These are phyloP conservation scores for Gaultheria prostrata DNA, from an alignment of 148 eudicot genomes.

Conservation along the genomic window DNA sequence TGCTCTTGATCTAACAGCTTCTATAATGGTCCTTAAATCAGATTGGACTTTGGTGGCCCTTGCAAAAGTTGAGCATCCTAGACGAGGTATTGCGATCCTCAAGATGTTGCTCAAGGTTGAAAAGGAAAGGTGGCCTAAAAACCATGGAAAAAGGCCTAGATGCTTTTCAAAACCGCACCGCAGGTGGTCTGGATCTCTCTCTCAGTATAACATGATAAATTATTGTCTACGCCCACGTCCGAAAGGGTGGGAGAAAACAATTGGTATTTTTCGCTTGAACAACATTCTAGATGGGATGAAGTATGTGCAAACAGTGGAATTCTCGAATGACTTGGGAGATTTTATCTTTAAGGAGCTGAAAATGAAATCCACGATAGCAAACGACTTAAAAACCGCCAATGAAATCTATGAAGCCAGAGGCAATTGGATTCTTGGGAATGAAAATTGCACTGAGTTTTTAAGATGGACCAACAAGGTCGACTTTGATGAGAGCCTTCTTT, in stretches of 20 bases:
- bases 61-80: not conserved
- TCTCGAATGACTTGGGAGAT: slow-evolving; percentile 23
- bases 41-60: slow-evolving; percentile 31
- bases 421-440: not conserved
- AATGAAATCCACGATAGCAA: slow-evolving; percentile 26
- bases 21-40: slow-evolving; percentile 33
- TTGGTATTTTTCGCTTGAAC: slow-evolving; percentile 18
- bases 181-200: slow-evolving; percentile 35
- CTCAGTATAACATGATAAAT: slow-evolving; percentile 26
- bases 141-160: not conserved
- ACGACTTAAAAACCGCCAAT: slow-evolving; percentile 27
- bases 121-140: slow-evolving; percentile 9
- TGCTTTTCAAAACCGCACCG: slow-evolving; percentile 2
- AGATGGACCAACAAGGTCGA: not conserved
- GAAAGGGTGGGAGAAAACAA: not conserved
- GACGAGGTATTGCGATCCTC: not conserved
- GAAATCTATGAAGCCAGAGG: slow-evolving; percentile 5
- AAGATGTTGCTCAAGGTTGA: not conserved
- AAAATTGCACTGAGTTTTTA: not conserved
- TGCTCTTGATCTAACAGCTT: slow-evolving; percentile 32
- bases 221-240: slow-evolving; percentile 28
- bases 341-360: slow-evolving; percentile 33
- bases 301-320: slow-evolving; percentile 19
- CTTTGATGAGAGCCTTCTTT: not conserved
- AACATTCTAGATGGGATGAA: slow-evolving; percentile 21